Percentiles rank a stretch among this genome's conserved stretches.
Evolutionary conservation across 305 asterid genomes (phyloP).

Genomic region (Solanum chacoense): DNA sequence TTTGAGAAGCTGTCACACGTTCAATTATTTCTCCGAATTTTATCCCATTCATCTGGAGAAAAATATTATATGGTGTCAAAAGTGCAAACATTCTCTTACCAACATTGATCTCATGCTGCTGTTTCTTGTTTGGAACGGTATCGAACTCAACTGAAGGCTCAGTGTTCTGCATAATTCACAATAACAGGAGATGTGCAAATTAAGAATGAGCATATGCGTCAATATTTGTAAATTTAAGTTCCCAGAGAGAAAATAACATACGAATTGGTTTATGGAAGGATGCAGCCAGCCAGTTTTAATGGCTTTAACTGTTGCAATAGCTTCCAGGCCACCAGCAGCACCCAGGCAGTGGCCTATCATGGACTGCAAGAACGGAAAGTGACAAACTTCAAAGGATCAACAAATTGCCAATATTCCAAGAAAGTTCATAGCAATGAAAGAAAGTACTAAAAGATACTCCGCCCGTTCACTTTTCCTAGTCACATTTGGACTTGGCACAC

Average conservation of each 20-base stretch:
- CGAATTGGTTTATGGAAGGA: slow-evolving; percentile 77
- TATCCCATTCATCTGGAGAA: neutral
- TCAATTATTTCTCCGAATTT: neutral
- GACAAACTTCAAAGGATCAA: neutral
- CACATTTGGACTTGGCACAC: neutral
- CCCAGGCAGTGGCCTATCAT: slow-evolving; percentile 94
- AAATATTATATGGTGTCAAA: neutral
- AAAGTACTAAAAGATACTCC: neutral
- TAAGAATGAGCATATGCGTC: neutral
- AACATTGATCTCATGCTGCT: slow-evolving; percentile 74
- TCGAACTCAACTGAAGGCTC: slow-evolving; percentile 78
- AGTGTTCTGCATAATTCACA: slow-evolving; percentile 41
- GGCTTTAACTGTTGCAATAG: slow-evolving; percentile 80
- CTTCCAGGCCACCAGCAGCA: slow-evolving; percentile 92
- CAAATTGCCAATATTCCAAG: neutral
- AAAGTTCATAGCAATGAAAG: neutral
- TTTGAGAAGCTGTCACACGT: neutral
- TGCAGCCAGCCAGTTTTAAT: slow-evolving; percentile 84
- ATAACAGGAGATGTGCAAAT: neutral
- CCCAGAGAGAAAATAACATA: slow-evolving; percentile 19
- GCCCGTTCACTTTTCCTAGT: neutral
- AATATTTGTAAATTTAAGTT: neutral
- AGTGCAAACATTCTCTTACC: slow-evolving; percentile 33
- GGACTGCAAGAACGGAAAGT: slow-evolving; percentile 34
- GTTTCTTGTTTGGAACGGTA: slow-evolving; percentile 62